phyloP scores from a whole-genome alignment of 192 early-diverging fungal species.

The Coemansia sp. region DNA sequence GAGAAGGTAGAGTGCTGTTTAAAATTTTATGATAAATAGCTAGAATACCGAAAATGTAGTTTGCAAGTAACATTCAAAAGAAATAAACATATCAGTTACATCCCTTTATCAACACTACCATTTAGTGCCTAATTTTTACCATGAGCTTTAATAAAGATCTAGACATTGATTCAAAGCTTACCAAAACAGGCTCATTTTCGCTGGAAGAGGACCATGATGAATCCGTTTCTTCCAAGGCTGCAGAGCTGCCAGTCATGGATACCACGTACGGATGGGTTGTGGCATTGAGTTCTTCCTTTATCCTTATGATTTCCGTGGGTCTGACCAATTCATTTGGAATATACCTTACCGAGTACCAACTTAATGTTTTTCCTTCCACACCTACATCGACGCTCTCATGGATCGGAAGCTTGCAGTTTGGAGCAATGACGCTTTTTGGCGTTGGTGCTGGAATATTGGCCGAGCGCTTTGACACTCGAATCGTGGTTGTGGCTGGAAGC shows the following conservation, averaged over 20 bases:
- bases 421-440: constrained; percentile 30
- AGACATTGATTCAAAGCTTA: too few species aligned
- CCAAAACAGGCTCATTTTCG: too few species aligned
- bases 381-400: constrained; percentile 33
- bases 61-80: too few species aligned
- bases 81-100: too few species aligned
- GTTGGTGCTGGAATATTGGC: constrained; percentile 28
- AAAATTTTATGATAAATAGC: too few species aligned
- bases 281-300: constrained; percentile 25
- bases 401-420: constrained; percentile 50
- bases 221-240: not conserved
- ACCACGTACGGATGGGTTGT: constrained; percentile 31
- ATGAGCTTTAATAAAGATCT: too few species aligned
- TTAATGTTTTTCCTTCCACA: constrained; percentile 22
- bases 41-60: too few species aligned
- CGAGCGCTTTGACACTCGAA: constrained; percentile 22
- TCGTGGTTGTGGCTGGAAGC: constrained; percentile 14
- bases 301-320: constrained; percentile 39
- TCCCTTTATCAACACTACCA: too few species aligned
- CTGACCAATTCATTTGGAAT: constrained; percentile 31
- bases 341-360: constrained; percentile 29
- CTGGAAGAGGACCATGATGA: too few species aligned
- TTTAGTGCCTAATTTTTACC: too few species aligned
- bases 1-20: too few species aligned
- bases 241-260: not conserved